Percentiles rank a stretch among this genome's conserved stretches.
These are phyloP conservation scores for Pythium oligandrum DNA, from an alignment of 352 stramenopile species.

Conservation along the genomic window DNA sequence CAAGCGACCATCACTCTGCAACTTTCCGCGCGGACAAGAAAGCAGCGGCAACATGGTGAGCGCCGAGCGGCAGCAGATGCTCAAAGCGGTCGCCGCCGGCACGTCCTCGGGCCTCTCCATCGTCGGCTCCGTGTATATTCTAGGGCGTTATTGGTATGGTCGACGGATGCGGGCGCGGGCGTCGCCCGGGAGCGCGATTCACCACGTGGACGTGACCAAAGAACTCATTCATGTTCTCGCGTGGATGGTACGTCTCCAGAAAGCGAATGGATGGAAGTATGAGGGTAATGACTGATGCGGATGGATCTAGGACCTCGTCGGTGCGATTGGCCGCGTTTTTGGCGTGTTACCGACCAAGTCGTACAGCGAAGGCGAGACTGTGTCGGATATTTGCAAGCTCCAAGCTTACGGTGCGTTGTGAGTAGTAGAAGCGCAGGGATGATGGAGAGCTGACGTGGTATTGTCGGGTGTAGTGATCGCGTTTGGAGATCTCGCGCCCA, in stretches of 20 bases:
- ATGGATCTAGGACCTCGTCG: conserved; percentile 51
- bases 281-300: background rate
- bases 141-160: conserved; percentile 77
- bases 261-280: background rate
- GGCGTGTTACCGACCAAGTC: conserved; percentile 59
- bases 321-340: conserved; percentile 65
- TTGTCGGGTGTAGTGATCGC: conserved; percentile 49
- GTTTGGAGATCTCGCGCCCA: conserved; percentile 67
- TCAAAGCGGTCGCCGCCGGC: conserved; percentile 53
- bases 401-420: conserved; percentile 53
- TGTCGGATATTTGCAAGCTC: conserved; percentile 59
- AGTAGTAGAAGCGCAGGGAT: background rate
- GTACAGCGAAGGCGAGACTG: conserved; percentile 56
- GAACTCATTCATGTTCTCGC: conserved; percentile 84
- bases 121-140: conserved; percentile 77
- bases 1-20: conserved; percentile 13
- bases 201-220: conserved; percentile 79
- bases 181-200: conserved; percentile 14
- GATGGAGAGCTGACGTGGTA: background rate
- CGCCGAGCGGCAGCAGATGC: conserved; percentile 8
- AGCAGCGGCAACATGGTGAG: conserved; percentile 7
- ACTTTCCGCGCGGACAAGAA: background rate
- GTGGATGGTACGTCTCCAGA: conserved; percentile 43
- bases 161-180: conserved; percentile 42
- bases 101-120: conserved; percentile 77